Evolutionary conservation across 345 rosid species (phyloP).

Genomic region (Dipteronia sinensis): DNA sequence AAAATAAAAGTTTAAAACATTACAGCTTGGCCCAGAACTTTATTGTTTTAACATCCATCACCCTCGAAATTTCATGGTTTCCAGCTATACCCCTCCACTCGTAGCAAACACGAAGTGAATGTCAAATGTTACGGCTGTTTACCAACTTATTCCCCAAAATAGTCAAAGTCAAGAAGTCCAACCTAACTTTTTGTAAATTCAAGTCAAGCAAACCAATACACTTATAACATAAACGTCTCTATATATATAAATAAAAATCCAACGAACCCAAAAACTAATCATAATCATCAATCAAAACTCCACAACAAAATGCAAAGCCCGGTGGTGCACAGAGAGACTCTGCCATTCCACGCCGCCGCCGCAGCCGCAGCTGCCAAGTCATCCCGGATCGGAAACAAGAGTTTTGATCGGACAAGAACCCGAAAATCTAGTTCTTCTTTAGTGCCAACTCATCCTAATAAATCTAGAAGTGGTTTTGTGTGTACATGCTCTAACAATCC

Average conservation of each 20-base stretch:
- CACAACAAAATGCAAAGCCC: background rate
- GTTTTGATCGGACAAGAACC: background rate
- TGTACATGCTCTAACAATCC: conserved; percentile 29
- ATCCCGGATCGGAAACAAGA: background rate
- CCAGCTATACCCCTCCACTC: background rate
- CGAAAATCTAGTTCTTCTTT: background rate
- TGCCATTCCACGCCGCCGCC: background rate
- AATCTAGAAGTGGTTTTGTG: background rate
- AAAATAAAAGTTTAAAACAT: too few species aligned
- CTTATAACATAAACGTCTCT: background rate
- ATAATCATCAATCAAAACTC: too few species aligned
- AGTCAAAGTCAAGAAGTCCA: too few species aligned
- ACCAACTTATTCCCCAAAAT: background rate
- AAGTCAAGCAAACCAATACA: background rate
- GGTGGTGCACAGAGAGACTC: background rate
- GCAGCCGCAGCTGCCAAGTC: background rate
- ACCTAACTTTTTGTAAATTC: background rate
- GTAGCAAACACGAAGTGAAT: background rate
- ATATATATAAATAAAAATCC: background rate
- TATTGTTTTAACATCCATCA: background rate
- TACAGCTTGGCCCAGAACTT: too few species aligned
- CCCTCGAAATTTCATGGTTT: background rate
- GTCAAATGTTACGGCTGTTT: conserved; percentile 4
- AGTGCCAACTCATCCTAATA: background rate
- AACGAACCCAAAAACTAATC: background rate